These are phyloP conservation scores for Pseudogymnoascus sp. DNA, from an alignment of 2,329 filamentous ascomycete species.

Conservation along the genomic window DNA sequence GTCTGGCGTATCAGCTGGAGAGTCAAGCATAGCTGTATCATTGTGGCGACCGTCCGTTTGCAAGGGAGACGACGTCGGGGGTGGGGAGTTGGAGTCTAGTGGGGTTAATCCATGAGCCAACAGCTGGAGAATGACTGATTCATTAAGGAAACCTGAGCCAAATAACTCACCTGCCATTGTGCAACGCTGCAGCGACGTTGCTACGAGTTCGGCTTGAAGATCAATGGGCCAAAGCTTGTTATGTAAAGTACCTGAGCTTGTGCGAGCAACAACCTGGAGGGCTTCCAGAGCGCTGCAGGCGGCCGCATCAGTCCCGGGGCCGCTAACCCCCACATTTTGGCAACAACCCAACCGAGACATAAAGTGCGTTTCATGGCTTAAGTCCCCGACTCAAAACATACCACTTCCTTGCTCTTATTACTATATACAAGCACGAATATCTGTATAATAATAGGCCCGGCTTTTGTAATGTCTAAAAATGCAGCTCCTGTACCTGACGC, in stretches of 20 bases:
- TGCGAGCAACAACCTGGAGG: constrained; percentile 4
- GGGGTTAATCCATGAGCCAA: not conserved
- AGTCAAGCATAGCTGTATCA: constrained; percentile 9
- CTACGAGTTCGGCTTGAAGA: not conserved
- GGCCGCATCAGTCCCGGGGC: not conserved
- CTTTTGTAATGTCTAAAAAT: constrained; percentile 3
- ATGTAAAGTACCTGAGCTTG: not conserved
- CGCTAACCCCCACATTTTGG: constrained; percentile 7
- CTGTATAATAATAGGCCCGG: not conserved
- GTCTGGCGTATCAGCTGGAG: not conserved
- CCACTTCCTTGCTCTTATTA: not conserved
- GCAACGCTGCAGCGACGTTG: not conserved
- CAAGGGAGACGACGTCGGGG: constrained; percentile 8
- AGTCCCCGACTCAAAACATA: not conserved
- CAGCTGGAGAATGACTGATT: not conserved
- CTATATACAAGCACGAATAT: constrained; percentile 2
- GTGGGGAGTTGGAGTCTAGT: not conserved
- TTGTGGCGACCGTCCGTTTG: not conserved
- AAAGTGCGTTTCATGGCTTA: constrained; percentile 8
- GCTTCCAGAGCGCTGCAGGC: not conserved
- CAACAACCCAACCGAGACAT: not conserved
- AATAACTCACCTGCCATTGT: constrained; percentile 4
- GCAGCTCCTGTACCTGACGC: constrained; percentile 53
- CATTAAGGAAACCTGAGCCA: not conserved
- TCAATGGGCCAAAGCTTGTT: not conserved